Conservation (phyloP, 768 basidiomycete genomes). For the Phlebiopsis flavidoalba region DNA sequence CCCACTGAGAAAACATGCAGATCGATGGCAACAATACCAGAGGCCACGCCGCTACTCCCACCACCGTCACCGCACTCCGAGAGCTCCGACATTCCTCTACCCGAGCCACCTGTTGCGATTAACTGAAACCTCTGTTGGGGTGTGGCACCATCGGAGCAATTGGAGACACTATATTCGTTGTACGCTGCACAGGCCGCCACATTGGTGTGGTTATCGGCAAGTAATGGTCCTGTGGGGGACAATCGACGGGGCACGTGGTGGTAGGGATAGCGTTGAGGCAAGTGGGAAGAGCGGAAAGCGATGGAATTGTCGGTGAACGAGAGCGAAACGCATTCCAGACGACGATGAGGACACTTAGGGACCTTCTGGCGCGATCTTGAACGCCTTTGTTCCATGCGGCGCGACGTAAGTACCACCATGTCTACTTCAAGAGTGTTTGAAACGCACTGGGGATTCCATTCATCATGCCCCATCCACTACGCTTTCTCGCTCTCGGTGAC, state of each 20-base stretch:
- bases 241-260: slow-evolving; percentile 57
- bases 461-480: not conserved
- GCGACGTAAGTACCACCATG: not conserved
- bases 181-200: slow-evolving; percentile 89
- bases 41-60: slow-evolving; percentile 48
- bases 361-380: slow-evolving; percentile 15
- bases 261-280: slow-evolving; percentile 69
- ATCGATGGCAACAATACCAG: slow-evolving; percentile 77
- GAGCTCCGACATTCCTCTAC: slow-evolving; percentile 32
- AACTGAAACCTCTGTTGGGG: slow-evolving; percentile 79
- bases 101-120: slow-evolving; percentile 65
- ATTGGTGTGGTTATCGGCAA: slow-evolving; percentile 62
- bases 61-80: slow-evolving; percentile 31
- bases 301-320: slow-evolving; percentile 18
- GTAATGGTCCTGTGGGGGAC: slow-evolving; percentile 33
- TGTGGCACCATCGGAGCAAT: slow-evolving; percentile 58
- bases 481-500: not conserved
- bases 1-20: slow-evolving; percentile 33
- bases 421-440: not conserved
- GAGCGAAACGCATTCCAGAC: slow-evolving; percentile 37
- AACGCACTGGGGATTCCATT: not conserved
- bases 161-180: slow-evolving; percentile 68
- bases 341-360: slow-evolving; percentile 39
- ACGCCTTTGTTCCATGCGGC: not conserved
- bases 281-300: slow-evolving; percentile 20